Percentiles rank a stretch among this genome's conserved stretches.
Conservation (phyloP, 2,329 filamentous ascomycete genomes). For the Penicillium sp. region DNA sequence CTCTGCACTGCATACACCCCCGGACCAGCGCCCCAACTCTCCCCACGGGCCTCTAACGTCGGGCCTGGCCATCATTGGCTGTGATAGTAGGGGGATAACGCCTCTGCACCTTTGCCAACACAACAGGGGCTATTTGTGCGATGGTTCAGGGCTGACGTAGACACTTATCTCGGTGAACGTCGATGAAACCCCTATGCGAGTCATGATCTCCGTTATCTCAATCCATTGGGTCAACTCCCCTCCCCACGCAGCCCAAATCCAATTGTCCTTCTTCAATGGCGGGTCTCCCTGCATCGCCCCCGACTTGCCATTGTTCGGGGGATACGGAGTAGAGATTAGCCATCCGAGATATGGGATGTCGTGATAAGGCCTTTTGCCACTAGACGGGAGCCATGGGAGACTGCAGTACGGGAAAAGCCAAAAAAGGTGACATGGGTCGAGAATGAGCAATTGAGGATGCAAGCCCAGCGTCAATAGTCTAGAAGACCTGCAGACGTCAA, state of each 20-base stretch:
- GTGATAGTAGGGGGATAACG: background rate
- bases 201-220: background rate
- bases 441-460: background rate
- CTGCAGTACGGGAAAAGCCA: background rate
- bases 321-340: background rate
- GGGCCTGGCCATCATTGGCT: background rate
- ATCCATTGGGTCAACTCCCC: constrained; percentile 9
- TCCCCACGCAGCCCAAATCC: background rate
- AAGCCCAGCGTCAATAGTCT: background rate
- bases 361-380: background rate
- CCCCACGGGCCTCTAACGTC: background rate
- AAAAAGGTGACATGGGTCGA: background rate
- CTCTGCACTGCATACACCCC: background rate
- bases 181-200: background rate
- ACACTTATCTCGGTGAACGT: background rate
- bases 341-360: constrained; percentile 1
- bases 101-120: background rate
- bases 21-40: background rate
- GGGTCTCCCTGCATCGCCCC: background rate
- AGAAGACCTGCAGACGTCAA: background rate
- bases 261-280: background rate
- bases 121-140: background rate
- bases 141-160: background rate
- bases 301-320: background rate
- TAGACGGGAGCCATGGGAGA: background rate